A percentile compares a stretch with the other conserved stretches of the same genome.
Conservation (phyloP, 2,329 filamentous ascomycete genomes). For the Pseudogymnoascus sp. region DNA sequence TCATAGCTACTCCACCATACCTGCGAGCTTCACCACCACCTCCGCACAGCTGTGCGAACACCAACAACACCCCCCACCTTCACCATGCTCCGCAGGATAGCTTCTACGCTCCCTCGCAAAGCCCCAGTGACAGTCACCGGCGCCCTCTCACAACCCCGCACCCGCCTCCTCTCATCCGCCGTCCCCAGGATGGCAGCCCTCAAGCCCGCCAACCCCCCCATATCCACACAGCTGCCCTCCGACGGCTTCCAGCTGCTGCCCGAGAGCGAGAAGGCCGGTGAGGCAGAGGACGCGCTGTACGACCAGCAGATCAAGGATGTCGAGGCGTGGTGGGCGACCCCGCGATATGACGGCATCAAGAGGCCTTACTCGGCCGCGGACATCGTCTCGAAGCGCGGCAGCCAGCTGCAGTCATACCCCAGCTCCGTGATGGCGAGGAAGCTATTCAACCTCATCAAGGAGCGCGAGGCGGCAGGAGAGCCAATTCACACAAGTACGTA, state of each 20-base stretch:
- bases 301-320: conserved; percentile 78
- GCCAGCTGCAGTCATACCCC: conserved; percentile 78
- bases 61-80: neutral
- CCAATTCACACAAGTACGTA: conserved; percentile 84
- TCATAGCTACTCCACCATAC: neutral
- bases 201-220: conserved; percentile 22
- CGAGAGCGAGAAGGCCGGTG: conserved; percentile 67
- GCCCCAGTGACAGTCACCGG: conserved; percentile 16
- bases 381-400: conserved; percentile 87
- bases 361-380: conserved; percentile 84
- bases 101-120: conserved; percentile 21
- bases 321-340: conserved; percentile 81
- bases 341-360: conserved; percentile 82
- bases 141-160: conserved; percentile 10
- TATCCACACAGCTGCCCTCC: conserved; percentile 33
- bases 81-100: conserved; percentile 27
- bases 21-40: neutral
- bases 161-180: conserved; percentile 20
- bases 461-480: conserved; percentile 68
- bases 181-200: conserved; percentile 21
- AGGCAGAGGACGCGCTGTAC: conserved; percentile 77
- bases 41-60: neutral
- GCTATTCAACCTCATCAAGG: conserved; percentile 79
- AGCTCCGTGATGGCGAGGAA: conserved; percentile 94
- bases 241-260: conserved; percentile 83